Evolutionary conservation across 1,284 basidiomycete genomes (phyloP), one percentile per base, ranked within the genome.

Genomic region (Trametes versicolor): DNA sequence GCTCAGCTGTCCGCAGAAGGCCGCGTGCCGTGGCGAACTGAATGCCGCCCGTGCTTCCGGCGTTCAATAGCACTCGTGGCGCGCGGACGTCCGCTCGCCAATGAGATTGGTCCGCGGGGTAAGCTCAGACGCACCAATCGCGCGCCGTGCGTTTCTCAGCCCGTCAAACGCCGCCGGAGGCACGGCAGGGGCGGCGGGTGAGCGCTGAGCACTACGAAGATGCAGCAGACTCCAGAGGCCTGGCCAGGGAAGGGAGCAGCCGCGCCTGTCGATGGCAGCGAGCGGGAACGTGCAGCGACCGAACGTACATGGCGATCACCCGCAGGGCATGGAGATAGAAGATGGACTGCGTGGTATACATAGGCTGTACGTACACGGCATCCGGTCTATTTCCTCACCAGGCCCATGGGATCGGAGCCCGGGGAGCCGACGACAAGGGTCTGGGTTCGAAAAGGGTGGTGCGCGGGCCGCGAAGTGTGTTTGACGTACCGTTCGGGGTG

Each of bases 381-480:
- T 23, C 39, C 8, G 29, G 37, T 56, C 32, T 36, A 64, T 39
- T 54, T 51, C 39, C 61, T 47, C 29, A 5, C 64, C 64, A 43
- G 37, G 27, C 27, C 59, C 62, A 58, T 60, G 64, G 57, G 39
- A 25, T 60, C 64, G 67, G 67, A 58, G 32, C 27, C 10, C 67
- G 67, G 67, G 43, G 67, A 64, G 62, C 67, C 67, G 67, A 60
- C 39, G 60, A 58, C 57, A 37, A 32, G 67, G 64, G 19, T 29
- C 37, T 64, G 59, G 62, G 27, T 37, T 25, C 19, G 29, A 56
- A n/a, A 57, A 37, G 52, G 55, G 43, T 45, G 32, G 17, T n/a
- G 41, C 4, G 49, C 54, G 61, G 61, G 39, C 54, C 61, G 48
- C 27, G 29, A 12, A 39, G 29, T 25, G 15, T 43, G 7, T 49